Base-by-base conservation (phyloP, 1,284 basidiomycete species). In the Marasmius sp. region DNA sequence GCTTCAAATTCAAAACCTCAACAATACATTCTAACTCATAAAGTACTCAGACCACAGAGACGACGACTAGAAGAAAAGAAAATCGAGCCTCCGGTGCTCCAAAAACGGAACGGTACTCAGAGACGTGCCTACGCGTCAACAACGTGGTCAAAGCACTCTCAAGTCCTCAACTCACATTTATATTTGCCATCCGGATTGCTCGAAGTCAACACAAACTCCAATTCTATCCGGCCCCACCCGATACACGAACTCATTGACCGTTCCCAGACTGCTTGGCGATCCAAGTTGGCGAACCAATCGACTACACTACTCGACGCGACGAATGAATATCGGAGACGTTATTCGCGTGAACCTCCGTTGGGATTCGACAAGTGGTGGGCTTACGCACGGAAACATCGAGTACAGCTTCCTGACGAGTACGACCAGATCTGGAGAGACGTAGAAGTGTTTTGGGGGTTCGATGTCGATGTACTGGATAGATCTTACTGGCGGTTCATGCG, bases 331-430 rank as follows among this genome's bases (percentile, higher is more conserved):
- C 75, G 77, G 62, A 72, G 76, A n/a, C 68, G 75, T 34, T 85
- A 80, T 64, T 66, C 67, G 34, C 69, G 78, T 49, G 61, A 64
- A 14, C 78, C 86, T 0, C 85, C 85, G 1, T 70, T 70, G 49
- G 85, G 84, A 1, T 87, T 85, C 66, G 83, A 85, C 60, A 62
- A 69, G 36, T 80, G 79, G 75, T 89, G 87, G 88, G 68, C 71
- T 11, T 89, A 86, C 65, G 82, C 85, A 3, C 67, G 80, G 61
- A 72, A 78, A 49, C 72, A 89, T 72, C 68, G 81, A 12, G 80
- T 91, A 3, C 81, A 80, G 41, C 80, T 89, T 0, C 81, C 80
- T 1, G 86, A 89, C 69, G 83, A 89, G 56, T 85, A 83, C 58
- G 79, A 82, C 63, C 77, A 81, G 55, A 84, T 87, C 59, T 71